Conservation (phyloP, 768 basidiomycete genomes). For the Mycena maculata region DNA sequence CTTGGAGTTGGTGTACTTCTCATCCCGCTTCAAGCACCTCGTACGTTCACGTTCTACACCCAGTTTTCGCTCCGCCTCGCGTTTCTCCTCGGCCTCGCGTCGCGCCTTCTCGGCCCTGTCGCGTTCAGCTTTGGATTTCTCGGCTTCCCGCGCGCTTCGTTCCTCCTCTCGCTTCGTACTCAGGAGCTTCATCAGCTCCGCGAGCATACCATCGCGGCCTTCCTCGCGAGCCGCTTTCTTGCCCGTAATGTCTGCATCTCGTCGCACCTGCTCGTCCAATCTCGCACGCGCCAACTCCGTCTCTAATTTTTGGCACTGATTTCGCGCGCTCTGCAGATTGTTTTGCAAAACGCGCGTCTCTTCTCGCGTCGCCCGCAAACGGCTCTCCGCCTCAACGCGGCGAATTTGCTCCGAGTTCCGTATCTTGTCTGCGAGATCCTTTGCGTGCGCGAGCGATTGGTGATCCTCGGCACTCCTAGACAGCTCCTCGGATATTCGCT, state of each 20-base stretch:
- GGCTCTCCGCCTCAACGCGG: neutral
- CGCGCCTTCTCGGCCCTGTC: neutral
- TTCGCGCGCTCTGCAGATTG: neutral
- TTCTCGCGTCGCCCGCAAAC: neutral
- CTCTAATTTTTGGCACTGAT: neutral
- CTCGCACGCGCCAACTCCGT: neutral
- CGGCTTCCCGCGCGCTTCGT: neutral
- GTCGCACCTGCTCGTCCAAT: neutral
- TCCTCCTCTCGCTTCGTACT: slow-evolving; percentile 1
- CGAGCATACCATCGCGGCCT: neutral
- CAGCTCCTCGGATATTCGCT: neutral
- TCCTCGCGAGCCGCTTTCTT: neutral
- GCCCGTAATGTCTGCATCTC: neutral
- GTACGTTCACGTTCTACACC: neutral
- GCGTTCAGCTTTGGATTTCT: neutral
- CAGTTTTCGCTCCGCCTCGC: neutral
- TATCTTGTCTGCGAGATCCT: neutral
- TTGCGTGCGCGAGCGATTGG: neutral
- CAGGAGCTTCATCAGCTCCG: neutral
- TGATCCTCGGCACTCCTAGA: neutral
- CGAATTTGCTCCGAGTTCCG: slow-evolving; percentile 4
- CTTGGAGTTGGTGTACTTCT: neutral
- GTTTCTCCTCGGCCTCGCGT: neutral
- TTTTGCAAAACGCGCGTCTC: no score
- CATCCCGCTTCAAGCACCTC: slow-evolving; percentile 2